Evolutionary conservation across 2,329 filamentous ascomycete genomes (phyloP).

Genomic region (Hymenoscyphus linearis): DNA sequence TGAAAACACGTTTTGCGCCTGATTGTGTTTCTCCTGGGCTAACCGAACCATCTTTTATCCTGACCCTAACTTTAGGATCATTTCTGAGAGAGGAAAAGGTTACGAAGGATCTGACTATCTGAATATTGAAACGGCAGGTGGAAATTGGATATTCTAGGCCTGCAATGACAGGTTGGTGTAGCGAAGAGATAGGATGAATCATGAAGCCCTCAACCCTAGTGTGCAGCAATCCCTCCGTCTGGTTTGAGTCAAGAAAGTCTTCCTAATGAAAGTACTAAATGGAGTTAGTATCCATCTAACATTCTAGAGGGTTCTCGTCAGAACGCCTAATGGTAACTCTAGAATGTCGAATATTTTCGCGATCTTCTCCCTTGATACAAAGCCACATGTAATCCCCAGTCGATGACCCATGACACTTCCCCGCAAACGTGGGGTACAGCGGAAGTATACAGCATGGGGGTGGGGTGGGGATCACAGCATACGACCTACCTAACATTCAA

Average conservation of each 20-base stretch:
- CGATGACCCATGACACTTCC: neutral
- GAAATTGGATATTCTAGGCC: neutral
- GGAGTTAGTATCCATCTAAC: too few species aligned
- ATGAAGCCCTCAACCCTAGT: neutral
- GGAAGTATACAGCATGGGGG: neutral
- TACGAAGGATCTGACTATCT: neutral
- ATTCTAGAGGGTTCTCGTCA: too few species aligned
- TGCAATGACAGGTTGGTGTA: neutral
- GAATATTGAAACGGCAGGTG: neutral
- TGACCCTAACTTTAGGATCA: neutral
- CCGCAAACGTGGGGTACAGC: neutral
- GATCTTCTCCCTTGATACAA: neutral
- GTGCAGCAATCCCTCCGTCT: neutral
- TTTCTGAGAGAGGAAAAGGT: neutral
- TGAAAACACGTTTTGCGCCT: neutral
- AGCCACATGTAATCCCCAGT: neutral
- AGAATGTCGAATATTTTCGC: neutral
- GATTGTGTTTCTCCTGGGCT: neutral
- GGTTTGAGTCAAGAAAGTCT: neutral
- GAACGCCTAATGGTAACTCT: too few species aligned
- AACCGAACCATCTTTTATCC: neutral
- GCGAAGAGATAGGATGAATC: neutral
- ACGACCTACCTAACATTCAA: neutral
- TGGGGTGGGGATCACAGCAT: neutral
- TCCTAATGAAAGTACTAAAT: neutral